Evolutionary conservation across 179 eudicot genomes (phyloP).

Genomic region (Silene noctiflora): DNA sequence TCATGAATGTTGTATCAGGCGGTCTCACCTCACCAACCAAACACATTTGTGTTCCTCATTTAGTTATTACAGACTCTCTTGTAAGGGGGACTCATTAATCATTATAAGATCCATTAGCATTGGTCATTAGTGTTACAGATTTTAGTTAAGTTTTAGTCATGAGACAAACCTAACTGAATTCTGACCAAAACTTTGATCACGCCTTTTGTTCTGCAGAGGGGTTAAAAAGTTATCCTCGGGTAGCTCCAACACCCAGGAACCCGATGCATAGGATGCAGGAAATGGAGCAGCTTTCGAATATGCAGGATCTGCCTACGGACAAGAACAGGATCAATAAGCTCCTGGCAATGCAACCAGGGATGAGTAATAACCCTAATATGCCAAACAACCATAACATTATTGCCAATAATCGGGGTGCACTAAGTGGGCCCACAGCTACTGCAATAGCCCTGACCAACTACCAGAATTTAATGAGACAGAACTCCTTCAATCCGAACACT

Average conservation of each 20-base stretch:
- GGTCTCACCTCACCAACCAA: too few species aligned
- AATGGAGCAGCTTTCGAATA: constrained; percentile 53
- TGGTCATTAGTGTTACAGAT: too few species aligned
- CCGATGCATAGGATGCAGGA: constrained; percentile 65
- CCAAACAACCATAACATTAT: constrained; percentile 40
- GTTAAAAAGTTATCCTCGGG: constrained; percentile 74
- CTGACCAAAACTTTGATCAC: background rate
- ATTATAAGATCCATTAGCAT: too few species aligned
- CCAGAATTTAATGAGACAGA: constrained; percentile 67
- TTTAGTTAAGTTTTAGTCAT: too few species aligned
- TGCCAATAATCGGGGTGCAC: constrained; percentile 40
- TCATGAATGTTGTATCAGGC: too few species aligned
- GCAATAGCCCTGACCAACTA: constrained; percentile 54
- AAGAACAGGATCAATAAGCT: constrained; percentile 52
- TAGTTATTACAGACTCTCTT: too few species aligned
- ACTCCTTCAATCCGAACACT: constrained; percentile 53
- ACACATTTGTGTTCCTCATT: too few species aligned
- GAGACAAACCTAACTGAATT: background rate
- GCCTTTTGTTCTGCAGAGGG: constrained; percentile 54
- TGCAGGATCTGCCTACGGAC: constrained; percentile 65
- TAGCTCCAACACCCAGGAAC: constrained; percentile 42
- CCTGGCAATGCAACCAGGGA: constrained; percentile 58
- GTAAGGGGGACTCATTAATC: too few species aligned
- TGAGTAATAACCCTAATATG: constrained; percentile 34
- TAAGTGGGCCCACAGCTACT: constrained; percentile 56